Evolutionary conservation across 2,329 filamentous ascomycete species (phyloP).

Genomic region (Aspergillus terreus): DNA sequence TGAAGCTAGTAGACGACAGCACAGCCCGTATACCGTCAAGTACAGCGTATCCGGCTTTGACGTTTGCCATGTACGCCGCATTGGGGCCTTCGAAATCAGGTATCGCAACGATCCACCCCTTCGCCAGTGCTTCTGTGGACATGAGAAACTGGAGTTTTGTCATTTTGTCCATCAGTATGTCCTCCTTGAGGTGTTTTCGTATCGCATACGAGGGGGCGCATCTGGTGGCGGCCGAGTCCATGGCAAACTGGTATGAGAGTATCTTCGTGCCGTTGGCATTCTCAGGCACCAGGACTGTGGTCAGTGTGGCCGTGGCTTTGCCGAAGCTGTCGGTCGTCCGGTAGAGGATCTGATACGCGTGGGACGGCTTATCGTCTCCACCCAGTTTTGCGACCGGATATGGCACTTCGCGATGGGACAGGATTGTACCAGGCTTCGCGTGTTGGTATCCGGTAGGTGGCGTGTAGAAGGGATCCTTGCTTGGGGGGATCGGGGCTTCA

Average conservation of each 20-base stretch:
- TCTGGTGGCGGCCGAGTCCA: background rate
- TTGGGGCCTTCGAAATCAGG: constrained; percentile 1
- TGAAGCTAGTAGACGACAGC: background rate
- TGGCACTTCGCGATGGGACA: background rate
- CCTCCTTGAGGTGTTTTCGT: background rate
- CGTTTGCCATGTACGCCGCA: background rate
- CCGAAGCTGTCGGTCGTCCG: constrained; percentile 1
- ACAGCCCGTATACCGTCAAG: constrained; percentile 1
- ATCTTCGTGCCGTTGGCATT: background rate
- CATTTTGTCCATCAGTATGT: background rate
- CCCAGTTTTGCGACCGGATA: background rate
- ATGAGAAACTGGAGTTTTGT: background rate
- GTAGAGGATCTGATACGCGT: constrained; percentile 4
- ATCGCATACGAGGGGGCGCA: constrained; percentile 3
- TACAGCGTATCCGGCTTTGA: background rate
- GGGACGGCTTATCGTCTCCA: background rate
- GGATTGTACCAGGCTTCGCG: background rate
- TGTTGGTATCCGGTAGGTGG: background rate
- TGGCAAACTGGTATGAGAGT: constrained; percentile 2
- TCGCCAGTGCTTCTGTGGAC: background rate
- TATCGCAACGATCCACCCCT: background rate
- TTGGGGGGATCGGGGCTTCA: background rate
- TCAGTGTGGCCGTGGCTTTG: background rate
- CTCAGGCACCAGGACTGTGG: constrained; percentile 3
- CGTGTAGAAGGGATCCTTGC: constrained; percentile 1